A percentile compares a stretch with the other conserved stretches of the same genome.
phyloP scores from a whole-genome alignment of 441 rosid genomes.

The Metrosideros polymorpha region DNA sequence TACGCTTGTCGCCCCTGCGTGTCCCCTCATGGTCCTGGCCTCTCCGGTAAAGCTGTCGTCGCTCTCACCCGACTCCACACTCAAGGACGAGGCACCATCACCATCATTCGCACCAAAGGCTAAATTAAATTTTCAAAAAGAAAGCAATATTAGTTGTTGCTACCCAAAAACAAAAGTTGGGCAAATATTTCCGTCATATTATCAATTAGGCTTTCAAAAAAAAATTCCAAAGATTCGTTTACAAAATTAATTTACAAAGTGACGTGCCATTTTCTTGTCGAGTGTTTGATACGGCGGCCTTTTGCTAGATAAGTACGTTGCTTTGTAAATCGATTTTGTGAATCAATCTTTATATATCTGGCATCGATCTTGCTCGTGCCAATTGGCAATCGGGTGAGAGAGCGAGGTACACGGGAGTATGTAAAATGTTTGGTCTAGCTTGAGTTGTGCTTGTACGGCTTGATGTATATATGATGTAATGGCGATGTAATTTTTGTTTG shows the following conservation, averaged over 20 bases:
- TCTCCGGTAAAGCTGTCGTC: constrained; percentile 91
- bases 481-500: neutral
- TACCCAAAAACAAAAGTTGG: neutral
- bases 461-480: neutral
- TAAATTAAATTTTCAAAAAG: constrained; percentile 1
- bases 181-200: neutral
- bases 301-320: neutral
- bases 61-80: constrained; percentile 91
- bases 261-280: neutral
- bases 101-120: constrained; percentile 89
- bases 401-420: neutral
- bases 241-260: neutral
- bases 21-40: constrained; percentile 57
- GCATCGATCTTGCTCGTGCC: neutral
- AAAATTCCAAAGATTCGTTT: neutral
- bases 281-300: neutral
- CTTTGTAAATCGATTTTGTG: neutral
- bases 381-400: neutral
- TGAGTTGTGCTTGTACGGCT: neutral
- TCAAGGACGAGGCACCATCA: constrained; percentile 93
- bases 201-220: neutral
- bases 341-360: neutral
- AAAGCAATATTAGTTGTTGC: neutral
- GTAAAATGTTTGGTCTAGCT: neutral
- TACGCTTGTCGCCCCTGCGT: constrained; percentile 71